Evolutionary conservation across 2,329 filamentous ascomycete species (phyloP), one percentile per base, ranked within the genome.

Genomic region (Emergomyces africanus): DNA sequence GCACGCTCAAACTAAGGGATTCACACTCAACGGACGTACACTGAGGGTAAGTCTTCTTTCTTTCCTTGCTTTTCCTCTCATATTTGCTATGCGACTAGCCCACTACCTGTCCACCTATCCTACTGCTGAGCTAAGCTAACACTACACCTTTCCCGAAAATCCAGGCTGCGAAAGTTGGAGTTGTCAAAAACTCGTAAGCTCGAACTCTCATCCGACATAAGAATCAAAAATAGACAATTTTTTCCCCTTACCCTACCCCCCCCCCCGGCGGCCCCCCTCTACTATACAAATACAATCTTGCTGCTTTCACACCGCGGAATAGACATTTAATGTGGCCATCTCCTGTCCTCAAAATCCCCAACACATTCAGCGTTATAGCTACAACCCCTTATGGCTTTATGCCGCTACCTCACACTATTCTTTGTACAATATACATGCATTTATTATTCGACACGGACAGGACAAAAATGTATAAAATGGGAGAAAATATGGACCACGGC

Each of bases 1-100:
- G 78, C 85, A 87, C 72, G 90, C 90, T 55, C 92, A 97, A 81
- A 89, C 89, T 75, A 97, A 96, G 81, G 94, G 94, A 58, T 99
- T 96, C 80, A 85, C 84, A 75, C 83, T 97, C 64, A 97, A 99
- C 72, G 91, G 92, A 61, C 82, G 94, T 62, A 81, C 96, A 60
- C 76, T 99, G 69, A 84, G 94, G 73, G 80, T 80, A 69, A 68
- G 75, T 71, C 57, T 42, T 39, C 5, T 46, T 41, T 35, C 25
- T 30, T 53, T 42, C 20, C 25, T 6, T 30, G 30, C 30, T n/a
- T 60, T 28, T 50, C 46, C 18, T 58, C 15, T 25, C 6, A 28
- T 10, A 35, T 53, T 15, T n/a, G 4, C 8, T 1, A 35, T 35
- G 5, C 41, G 18, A 44, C 41, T 10, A 44, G 6, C 44, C 35